Evolutionary conservation across 352 stramenopile species (phyloP).

Genomic region (Phytophthora citricola): DNA sequence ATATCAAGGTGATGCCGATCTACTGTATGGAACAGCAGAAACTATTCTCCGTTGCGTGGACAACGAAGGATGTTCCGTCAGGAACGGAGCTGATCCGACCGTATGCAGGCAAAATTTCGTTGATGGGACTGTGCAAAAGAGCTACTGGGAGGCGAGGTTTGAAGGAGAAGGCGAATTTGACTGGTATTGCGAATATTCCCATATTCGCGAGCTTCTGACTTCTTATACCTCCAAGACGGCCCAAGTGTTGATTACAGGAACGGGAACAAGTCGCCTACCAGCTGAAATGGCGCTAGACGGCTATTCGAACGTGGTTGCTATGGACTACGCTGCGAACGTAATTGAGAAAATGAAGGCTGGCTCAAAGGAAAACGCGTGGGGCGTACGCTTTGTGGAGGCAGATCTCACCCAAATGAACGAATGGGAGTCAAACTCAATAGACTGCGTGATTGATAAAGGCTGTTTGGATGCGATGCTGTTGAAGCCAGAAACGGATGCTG

Average conservation of each 20-base stretch:
- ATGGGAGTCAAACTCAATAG: constrained; percentile 43
- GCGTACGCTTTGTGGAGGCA: constrained; percentile 47
- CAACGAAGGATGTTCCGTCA: constrained; percentile 33
- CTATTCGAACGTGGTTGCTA: constrained; percentile 51
- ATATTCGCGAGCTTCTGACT: constrained; percentile 47
- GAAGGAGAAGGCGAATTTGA: constrained; percentile 62
- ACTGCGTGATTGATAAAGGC: constrained; percentile 66
- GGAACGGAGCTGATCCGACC: constrained; percentile 47
- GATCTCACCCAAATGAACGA: constrained; percentile 57
- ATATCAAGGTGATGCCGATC: constrained; percentile 56
- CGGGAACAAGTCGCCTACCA: constrained; percentile 54
- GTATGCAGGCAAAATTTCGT: constrained; percentile 58
- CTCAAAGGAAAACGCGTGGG: constrained; percentile 39
- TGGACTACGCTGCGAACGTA: constrained; percentile 65
- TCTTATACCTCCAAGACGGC: constrained; percentile 40
- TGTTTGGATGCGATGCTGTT: constrained; percentile 68
- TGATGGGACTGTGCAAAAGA: constrained; percentile 70
- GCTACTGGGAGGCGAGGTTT: constrained; percentile 61
- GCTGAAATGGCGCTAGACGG: constrained; percentile 56
- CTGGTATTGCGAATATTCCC: constrained; percentile 63
- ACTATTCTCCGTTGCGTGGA: constrained; percentile 58
- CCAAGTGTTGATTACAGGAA: constrained; percentile 51
- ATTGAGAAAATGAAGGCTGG: constrained; percentile 55
- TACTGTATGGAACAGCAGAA: constrained; percentile 55
- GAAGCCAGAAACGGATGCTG: constrained; percentile 51